Percentiles rank a stretch among this genome's conserved stretches.
Evolutionary conservation across 345 rosid genomes (phyloP).

Genomic region (Euphorbia tirucalli): DNA sequence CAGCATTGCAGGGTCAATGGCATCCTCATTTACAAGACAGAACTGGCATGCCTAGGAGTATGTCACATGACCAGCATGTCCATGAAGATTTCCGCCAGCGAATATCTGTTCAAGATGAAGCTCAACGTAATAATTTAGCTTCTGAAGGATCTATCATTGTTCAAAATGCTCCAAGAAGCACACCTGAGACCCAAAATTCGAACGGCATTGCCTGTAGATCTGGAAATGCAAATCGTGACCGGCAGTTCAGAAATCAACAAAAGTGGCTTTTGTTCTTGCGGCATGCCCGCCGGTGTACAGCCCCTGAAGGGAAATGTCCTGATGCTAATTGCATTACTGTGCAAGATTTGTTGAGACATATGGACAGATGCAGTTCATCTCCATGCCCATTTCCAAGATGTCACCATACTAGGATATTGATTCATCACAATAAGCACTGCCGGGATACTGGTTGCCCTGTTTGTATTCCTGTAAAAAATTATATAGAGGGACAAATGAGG

Average conservation of each 20-base stretch:
- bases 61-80: constrained; percentile 59
- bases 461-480: constrained; percentile 74
- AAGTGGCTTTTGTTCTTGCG: constrained; percentile 85
- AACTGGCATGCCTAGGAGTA: constrained; percentile 42
- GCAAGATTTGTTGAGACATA: constrained; percentile 68
- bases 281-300: constrained; percentile 80
- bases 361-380: constrained; percentile 58
- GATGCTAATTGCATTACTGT: constrained; percentile 58
- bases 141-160: constrained; percentile 54
- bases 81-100: constrained; percentile 77
- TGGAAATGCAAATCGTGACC: constrained; percentile 54
- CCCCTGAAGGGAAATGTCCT: constrained; percentile 80
- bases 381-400: constrained; percentile 78
- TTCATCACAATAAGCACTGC: constrained; percentile 66
- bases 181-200: constrained; percentile 43
- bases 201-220: constrained; percentile 42
- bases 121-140: constrained; percentile 62
- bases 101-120: constrained; percentile 71
- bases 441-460: constrained; percentile 70
- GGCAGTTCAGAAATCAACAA: constrained; percentile 63
- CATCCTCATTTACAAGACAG: constrained; percentile 55
- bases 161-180: constrained; percentile 46
- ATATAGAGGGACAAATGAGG: constrained; percentile 49
- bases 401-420: constrained; percentile 59
- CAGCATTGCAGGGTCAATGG: constrained; percentile 60